phyloP scores from a whole-genome alignment of 495 filamentous ascomycete species.

The Astrothelium subdiscretum region DNA sequence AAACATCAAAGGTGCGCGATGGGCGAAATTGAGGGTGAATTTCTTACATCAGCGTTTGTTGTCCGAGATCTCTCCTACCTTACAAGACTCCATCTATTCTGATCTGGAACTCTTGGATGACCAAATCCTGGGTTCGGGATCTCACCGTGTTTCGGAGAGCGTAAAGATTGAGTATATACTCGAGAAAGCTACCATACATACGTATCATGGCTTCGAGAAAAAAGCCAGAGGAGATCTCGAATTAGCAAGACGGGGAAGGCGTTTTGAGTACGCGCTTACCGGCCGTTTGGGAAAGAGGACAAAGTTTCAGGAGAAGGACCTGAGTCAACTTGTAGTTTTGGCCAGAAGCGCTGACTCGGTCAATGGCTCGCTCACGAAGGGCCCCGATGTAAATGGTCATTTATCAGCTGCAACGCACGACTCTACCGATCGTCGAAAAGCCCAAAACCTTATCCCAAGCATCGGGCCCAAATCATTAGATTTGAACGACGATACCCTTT shows the following conservation, averaged over 20 bases:
- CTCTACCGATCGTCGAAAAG: not conserved
- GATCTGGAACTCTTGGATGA: slow-evolving; percentile 36
- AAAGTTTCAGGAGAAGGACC: slow-evolving; percentile 79
- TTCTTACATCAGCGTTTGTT: slow-evolving; percentile 85
- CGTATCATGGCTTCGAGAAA: slow-evolving; percentile 71
- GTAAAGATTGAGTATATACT: slow-evolving; percentile 51
- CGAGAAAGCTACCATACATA: slow-evolving; percentile 71
- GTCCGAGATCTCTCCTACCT: slow-evolving; percentile 56
- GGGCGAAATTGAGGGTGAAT: slow-evolving; percentile 54
- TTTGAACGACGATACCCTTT: slow-evolving; percentile 83
- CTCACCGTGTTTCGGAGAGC: slow-evolving; percentile 15
- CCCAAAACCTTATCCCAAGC: not conserved
- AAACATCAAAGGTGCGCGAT: slow-evolving; percentile 25
- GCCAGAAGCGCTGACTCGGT: slow-evolving; percentile 49
- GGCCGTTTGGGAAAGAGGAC: slow-evolving; percentile 85
- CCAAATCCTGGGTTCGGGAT: slow-evolving; percentile 27
- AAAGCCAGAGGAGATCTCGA: slow-evolving; percentile 62
- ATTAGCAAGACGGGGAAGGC: slow-evolving; percentile 47
- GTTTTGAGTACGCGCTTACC: slow-evolving; percentile 73
- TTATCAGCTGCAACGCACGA: not conserved
- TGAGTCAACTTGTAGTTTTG: slow-evolving; percentile 83
- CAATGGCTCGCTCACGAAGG: not conserved
- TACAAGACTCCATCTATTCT: slow-evolving; percentile 47
- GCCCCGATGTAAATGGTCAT: not conserved
- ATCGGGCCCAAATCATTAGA: slow-evolving; percentile 51